Base-by-base conservation (phyloP, 2,329 filamentous ascomycete species). In the Phoma sp. region DNA sequence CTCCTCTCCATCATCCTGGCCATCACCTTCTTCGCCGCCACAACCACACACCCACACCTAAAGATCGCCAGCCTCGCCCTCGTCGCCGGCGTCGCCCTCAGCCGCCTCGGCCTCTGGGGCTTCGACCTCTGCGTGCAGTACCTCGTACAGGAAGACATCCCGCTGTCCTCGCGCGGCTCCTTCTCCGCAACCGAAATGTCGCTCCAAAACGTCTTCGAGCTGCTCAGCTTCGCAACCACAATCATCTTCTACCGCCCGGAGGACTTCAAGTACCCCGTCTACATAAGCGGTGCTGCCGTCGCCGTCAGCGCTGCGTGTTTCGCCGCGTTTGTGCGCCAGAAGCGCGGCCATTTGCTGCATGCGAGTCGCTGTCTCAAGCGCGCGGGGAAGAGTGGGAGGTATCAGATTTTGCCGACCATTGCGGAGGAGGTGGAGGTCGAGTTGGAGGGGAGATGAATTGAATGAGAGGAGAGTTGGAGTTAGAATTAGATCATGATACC, bases 161-260 rank as follows among this genome's bases (percentile, higher is more conserved):
- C 68, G 0, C 71, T 74, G 41, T 35, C 59, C 0, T 55, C 61
- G 8, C 83, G 90, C n/a, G 89, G 88, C 1, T 76, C 81, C 0
- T 92, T 93, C 62, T 91, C 88, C 0, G 78, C 87, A 0, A 82
- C 85, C 7, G 90, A 93, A 70, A 82, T 86, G 8, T 82, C 85
- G 0, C 80, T 87, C 35, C 89, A 92, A 69, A 92, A 87, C 57
- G 61, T 84, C 0, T 91, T 91, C 57, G 89, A 92, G 71, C 79
- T 92, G 43, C 72, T 86, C 1, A 87, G 88, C 0, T 92, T 85
- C 66, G 80, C 80, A 0, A 81, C 82, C 0, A 92, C 89, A 0
- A 85, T 91, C 55, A 68, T 87, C 4, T 91, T 87, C 57, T 79
- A 83, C 1, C 75, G 77, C 0, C 88, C 89, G 0, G 79, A 82